Base-by-base conservation (phyloP, 352 stramenopile species). In the Globisporangium polare region DNA sequence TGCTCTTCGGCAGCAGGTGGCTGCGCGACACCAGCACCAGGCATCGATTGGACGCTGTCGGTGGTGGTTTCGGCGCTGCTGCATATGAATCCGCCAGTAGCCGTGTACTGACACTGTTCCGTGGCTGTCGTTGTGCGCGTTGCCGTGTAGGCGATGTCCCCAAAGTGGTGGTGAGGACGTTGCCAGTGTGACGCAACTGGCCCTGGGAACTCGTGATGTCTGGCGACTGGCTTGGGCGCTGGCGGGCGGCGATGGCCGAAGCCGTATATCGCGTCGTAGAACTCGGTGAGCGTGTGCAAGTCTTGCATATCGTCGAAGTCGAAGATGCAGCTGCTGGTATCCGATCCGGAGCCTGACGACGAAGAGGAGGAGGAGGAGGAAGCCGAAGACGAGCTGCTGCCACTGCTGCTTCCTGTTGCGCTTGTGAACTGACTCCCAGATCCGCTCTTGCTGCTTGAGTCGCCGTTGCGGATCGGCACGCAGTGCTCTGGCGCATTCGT, bases 401-500 rank as follows among this genome's bases (percentile, higher is more conserved):
- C 42, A 22, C 31, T 57, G 49, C 26, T 26, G 35, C 26, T 42
- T 46, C 3, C 47, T 17, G 13, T 13, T 17, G 18, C 26, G 20
- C 17, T 60, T 8, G 26, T 2, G 9, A 12, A 50, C 31, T 49
- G 31, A 26, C 53, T 50, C 29, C 33, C 53, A 13, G 26, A 45
- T 18, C 46, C 31, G 2, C 35, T 60, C 13, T 60, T 33, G 17
- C 57, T 26, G 31, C 51, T 53, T 2, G 37, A 17, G 9, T 29
- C n/a, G 9, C n/a, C 49, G 18, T 53, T 45, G 17, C 51, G 49
- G 37, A 65, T 65, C n/a, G 35, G 49, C 4, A 65, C 47, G 37
- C 58, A 65, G 10, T 65, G 58, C 37, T 65, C 58, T 65, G 24
- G 10, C 8, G 10, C 8, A 39, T 39, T 53, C 18, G 42, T 20